Evolutionary conservation across 768 basidiomycete genomes (phyloP).

Genomic region (Trametes elegans): DNA sequence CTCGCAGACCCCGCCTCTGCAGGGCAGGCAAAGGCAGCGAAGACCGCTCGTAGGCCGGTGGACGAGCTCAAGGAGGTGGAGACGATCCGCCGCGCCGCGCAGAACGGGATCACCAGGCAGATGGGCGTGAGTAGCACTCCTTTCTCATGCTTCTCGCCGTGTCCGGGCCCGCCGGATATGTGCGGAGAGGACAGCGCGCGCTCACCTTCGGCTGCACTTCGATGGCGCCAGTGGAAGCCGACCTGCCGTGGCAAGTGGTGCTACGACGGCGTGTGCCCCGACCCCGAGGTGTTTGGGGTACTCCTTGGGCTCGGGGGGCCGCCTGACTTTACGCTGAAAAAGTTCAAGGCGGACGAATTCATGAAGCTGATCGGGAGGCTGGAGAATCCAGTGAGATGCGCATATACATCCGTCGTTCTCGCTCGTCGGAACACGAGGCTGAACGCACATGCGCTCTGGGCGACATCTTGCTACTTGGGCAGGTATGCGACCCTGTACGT

Average conservation of each 20-base stretch:
- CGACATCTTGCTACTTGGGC: too few species aligned
- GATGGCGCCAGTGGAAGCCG: conserved; percentile 56
- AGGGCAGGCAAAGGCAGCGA: neutral
- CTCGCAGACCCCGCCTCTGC: neutral
- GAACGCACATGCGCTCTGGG: neutral
- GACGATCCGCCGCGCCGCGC: conserved; percentile 42
- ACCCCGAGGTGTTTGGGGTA: too few species aligned
- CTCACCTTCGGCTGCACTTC: too few species aligned
- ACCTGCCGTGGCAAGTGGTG: conserved; percentile 47
- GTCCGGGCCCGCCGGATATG: too few species aligned
- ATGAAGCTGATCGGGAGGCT: conserved; percentile 26
- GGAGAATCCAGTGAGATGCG: conserved; percentile 37
- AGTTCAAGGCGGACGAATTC: conserved; percentile 25
- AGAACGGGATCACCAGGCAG: conserved; percentile 49
- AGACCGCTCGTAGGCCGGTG: neutral
- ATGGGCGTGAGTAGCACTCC: conserved; percentile 39
- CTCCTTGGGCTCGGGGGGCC: conserved; percentile 43
- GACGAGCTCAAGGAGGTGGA: conserved; percentile 36
- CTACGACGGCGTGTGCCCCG: conserved; percentile 54
- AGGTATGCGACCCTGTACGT: conserved; percentile 40
- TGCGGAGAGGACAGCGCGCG: too few species aligned
- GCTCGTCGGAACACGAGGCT: neutral
- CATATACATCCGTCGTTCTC: neutral
- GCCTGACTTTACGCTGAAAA: conserved; percentile 51
- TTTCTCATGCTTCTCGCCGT: too few species aligned